Percentiles rank a stretch among this genome's conserved stretches.
Conservation (phyloP, 2,329 filamentous ascomycete genomes). For the Fusarium mexicanum region DNA sequence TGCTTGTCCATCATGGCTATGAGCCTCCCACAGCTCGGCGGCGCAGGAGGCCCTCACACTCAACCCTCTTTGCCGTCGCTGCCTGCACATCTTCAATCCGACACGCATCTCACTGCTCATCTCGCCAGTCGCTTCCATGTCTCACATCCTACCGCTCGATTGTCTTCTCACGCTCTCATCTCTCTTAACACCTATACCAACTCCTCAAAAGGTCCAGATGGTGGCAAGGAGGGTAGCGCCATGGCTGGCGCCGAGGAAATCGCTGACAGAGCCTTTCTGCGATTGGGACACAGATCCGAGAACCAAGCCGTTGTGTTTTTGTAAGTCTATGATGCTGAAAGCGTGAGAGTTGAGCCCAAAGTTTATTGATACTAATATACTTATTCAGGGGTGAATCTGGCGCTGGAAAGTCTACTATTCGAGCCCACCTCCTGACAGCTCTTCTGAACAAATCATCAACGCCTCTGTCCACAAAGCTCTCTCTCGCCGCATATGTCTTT, state of each 20-base stretch:
- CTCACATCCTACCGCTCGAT: slow-evolving; percentile 83
- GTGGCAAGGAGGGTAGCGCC: slow-evolving; percentile 88
- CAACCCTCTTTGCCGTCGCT: slow-evolving; percentile 90
- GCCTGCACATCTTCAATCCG: slow-evolving; percentile 82
- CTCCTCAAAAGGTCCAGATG: slow-evolving; percentile 88
- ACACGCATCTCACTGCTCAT: slow-evolving; percentile 82
- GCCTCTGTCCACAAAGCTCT: slow-evolving; percentile 91
- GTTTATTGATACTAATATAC: slow-evolving; percentile 42
- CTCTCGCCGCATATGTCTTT: slow-evolving; percentile 93
- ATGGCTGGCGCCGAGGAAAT: slow-evolving; percentile 94
- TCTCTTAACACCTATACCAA: slow-evolving; percentile 95
- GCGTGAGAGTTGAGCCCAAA: background rate
- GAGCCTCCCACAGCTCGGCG: slow-evolving; percentile 62
- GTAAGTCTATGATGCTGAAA: slow-evolving; percentile 60
- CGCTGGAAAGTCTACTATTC: slow-evolving; percentile 93
- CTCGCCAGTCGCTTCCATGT: slow-evolving; percentile 92
- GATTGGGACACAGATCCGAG: slow-evolving; percentile 87
- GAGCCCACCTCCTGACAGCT: slow-evolving; percentile 86
- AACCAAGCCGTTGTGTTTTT: slow-evolving; percentile 94
- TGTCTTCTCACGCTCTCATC: slow-evolving; percentile 92
- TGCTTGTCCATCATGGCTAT: slow-evolving; percentile 65
- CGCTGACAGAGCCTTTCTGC: slow-evolving; percentile 84
- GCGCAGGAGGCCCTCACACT: slow-evolving; percentile 71
- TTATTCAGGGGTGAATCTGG: slow-evolving; percentile 86
- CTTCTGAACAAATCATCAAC: slow-evolving; percentile 91